Base-by-base conservation (phyloP, 169 alveolate species). In the Eimeria sp. region DNA sequence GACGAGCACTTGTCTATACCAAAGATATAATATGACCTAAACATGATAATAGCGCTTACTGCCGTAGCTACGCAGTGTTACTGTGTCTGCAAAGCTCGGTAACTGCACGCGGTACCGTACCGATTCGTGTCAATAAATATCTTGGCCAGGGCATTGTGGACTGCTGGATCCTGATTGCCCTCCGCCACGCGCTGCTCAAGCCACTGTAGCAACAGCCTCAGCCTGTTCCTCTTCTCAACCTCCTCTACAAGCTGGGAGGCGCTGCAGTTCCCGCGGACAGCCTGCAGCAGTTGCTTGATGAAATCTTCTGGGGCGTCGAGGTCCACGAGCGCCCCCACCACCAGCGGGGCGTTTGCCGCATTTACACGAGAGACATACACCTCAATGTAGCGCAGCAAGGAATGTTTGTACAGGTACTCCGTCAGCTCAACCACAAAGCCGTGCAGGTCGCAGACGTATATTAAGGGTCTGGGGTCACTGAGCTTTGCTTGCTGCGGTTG, bases 71-170 rank as follows among this genome's bases (percentile, higher is more conserved):
- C 33, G 83, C 56, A 74, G 33, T 20, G 54, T 37, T 74, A 40
- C 13, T 4, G 56, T 40, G 83, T 40, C 83, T 74, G 23, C 64
- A 9, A 62, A 54, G 88, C 68, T 52, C 54, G 60, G 11, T 33
- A 46, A 1, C 20, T 68, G 37, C 43, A 25, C 23, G 33, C 62
- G 64, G 87, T 30, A 13, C 25, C 91, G 64, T 49, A 94, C 95
- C 99, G 97, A 95, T 99, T 99, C 90, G 99, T 98, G 96, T 99
- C 99, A 72, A 99, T 99, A 96, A 98, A 99, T 95, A 99, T 99
- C 99, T 99, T 99, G 60, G 99, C 99, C 94, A 99, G 98, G 40
- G 99, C 99, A 95, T 99, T 99, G 98, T 99, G 99, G 90, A 99
- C 97, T 25, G 99, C 99, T 33, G 99, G 99, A 43, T 98, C 99